Evolutionary conservation across 2,329 filamentous ascomycete genomes (phyloP), one percentile per base, ranked within the genome.

Genomic region (Gnomoniopsis sp.): DNA sequence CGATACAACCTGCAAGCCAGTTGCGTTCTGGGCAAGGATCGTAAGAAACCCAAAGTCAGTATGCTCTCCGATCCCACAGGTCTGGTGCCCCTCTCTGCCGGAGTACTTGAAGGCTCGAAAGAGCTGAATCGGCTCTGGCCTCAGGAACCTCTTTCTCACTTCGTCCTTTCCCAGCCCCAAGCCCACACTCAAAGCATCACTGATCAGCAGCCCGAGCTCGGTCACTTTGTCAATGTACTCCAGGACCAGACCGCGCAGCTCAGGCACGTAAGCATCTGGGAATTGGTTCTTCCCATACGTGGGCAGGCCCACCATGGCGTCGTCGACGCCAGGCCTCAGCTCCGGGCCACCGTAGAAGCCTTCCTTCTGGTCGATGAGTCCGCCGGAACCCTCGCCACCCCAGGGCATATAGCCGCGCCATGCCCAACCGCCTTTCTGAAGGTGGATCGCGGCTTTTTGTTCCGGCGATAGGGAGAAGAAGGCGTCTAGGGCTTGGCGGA

Each of bases 371-470:
- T 50, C 49, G 49, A 50, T 12, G 30, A 6, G 49, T 26, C 30
- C n/a, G 14, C 36, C 26, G 7, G 49, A 34, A 14, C 36, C 26
- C 49, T 50, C 49, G 8, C 49, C 49, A 19, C 49, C 49, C 26
- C 33, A 33, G 14, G 49, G 49, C 49, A 50, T 50, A 26, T 50
- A 50, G 30, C 49, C 49, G n/a, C 49, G 49, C 49, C 49, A 50
- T 14, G 49, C 49, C 8, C 14, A 11, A 4, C 49, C 49, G 17
- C 49, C 49, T 1, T 26, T 1, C 10, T 33, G 8, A 4, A 50
- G 26, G 8, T 50, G 26, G 6, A 38, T 19, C 1, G 23, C 17
- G 19, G 36, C 10, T 26, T 50, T 50, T 6, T 8, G 19, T 12
- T 34, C n/a, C 1, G 6, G 17, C 30, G 49, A 17, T 11, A 50